Base-by-base conservation (phyloP, 1,284 basidiomycete species). In the Rugosomyces carneus region DNA sequence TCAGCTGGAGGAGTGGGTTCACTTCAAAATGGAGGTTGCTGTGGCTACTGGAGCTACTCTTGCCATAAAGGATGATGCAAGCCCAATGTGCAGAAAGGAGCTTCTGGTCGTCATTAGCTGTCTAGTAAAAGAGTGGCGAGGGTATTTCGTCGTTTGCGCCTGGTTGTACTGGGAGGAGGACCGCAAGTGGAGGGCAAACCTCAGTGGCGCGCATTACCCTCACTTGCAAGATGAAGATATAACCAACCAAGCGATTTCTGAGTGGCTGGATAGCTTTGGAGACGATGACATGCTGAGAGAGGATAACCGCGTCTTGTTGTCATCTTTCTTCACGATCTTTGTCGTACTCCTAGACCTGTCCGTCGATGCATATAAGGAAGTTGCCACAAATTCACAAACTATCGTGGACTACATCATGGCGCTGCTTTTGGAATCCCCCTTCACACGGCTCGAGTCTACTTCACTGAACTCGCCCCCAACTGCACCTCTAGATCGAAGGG, bases 41-140 rank as follows among this genome's bases (percentile, higher is more conserved):
- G 80, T 88, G 15, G 82, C 80, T n/a, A 89, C 83, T 0, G 84
- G 80, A 16, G 81, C 84, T 0, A 79, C 81, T 2, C 70, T 89
- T 37, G 82, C 90, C 38, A 87, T 93, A 51, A 90, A 90, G 63
- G 90, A 93, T 46, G 95, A 99, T 61, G 95, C 91, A 2, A 93
- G 89, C 52, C 95, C 96, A 0, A 89, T 97, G 80, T 94, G 95
- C 5, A 75, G 96, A 51, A 97, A 97, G 67, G 96, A 99, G 64
- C 72, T 98, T 9, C 75, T 98, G 29, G 81, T 97, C 29, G 76
- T 98, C 34, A 84, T 98, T 42, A 94, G 90, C 56, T 92, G 92
- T 55, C 72, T 99, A 18, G 93, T 95, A 11, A 89, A 92, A 61
- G 93, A 97, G 65, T 98, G 94, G 89, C 74, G 92, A 49, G 94